Conservation (phyloP, 805 yeast species). For the Soucietia sequanensis region DNA sequence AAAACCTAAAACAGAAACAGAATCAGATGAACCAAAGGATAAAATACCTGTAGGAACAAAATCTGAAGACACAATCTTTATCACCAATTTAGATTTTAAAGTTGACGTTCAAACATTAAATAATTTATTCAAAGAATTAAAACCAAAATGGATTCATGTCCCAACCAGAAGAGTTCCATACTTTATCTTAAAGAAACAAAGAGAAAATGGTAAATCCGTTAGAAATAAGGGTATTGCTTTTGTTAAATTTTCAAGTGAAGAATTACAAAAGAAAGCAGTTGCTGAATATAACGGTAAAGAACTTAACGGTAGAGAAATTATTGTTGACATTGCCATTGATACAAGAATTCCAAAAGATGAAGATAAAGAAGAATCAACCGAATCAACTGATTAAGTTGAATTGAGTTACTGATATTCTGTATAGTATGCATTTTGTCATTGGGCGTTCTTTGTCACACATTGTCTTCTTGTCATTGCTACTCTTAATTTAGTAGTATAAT, state of each 20-base stretch:
- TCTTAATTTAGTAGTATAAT: too few species aligned
- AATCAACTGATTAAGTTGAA: constrained; percentile 7
- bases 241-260: constrained; percentile 58
- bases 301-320: constrained; percentile 62
- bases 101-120: constrained; percentile 47
- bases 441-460: too few species aligned
- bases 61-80: constrained; percentile 58
- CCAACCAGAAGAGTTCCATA: constrained; percentile 52
- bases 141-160: constrained; percentile 58
- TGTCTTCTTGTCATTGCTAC: too few species aligned
- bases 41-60: constrained; percentile 48
- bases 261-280: constrained; percentile 69
- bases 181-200: constrained; percentile 41
- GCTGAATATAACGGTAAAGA: constrained; percentile 64
- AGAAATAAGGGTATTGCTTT: constrained; percentile 64
- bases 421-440: too few species aligned
- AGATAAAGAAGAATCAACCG: constrained; percentile 21
- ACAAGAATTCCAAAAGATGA: constrained; percentile 35
- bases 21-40: constrained; percentile 7
- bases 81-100: constrained; percentile 56
- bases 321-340: constrained; percentile 74
- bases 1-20: constrained; percentile 2
- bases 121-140: constrained; percentile 45
- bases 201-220: constrained; percentile 41
- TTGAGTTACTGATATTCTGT: too few species aligned